These are phyloP conservation scores for Mycosphaerella arachidis DNA, from an alignment of 2,329 filamentous ascomycete genomes.

Conservation along the genomic window DNA sequence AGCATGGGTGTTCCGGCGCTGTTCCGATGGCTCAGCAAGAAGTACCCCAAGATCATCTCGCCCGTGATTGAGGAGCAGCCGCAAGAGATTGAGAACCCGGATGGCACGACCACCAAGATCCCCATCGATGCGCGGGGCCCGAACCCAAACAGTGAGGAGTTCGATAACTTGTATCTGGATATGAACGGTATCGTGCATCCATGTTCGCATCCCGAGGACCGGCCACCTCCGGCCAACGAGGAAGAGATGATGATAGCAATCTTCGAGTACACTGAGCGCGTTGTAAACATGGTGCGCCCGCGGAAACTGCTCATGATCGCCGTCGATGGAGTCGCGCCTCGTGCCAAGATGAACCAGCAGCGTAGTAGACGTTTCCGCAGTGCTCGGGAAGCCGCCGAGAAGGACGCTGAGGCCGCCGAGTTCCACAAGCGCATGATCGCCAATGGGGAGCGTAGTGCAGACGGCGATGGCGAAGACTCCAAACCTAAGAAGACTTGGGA, in stretches of 20 bases:
- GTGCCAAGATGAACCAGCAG: constrained; percentile 99
- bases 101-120: constrained; percentile 71
- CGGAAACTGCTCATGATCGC: constrained; percentile 96
- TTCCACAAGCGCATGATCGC: constrained; percentile 78
- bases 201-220: constrained; percentile 94
- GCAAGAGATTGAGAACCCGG: constrained; percentile 70
- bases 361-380: constrained; percentile 91
- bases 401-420: constrained; percentile 85
- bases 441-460: constrained; percentile 42
- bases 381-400: constrained; percentile 89
- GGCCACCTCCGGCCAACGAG: constrained; percentile 84
- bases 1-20: constrained; percentile 90
- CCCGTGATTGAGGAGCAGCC: constrained; percentile 83
- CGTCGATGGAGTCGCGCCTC: constrained; percentile 93
- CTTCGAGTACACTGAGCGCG: constrained; percentile 97
- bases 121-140: constrained; percentile 78
- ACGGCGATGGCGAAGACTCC: constrained; percentile 29
- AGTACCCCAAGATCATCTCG: constrained; percentile 96
- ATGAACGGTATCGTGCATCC: constrained; percentile 99
- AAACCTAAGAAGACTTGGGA: constrained; percentile 90
- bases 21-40: constrained; percentile 94
- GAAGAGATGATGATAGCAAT: constrained; percentile 99
- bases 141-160: constrained; percentile 96
- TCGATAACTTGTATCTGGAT: constrained; percentile 95
- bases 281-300: constrained; percentile 97